Evolutionary conservation across 2,329 filamentous ascomycete genomes (phyloP).

Genomic region (Stenocarpella maydis): DNA sequence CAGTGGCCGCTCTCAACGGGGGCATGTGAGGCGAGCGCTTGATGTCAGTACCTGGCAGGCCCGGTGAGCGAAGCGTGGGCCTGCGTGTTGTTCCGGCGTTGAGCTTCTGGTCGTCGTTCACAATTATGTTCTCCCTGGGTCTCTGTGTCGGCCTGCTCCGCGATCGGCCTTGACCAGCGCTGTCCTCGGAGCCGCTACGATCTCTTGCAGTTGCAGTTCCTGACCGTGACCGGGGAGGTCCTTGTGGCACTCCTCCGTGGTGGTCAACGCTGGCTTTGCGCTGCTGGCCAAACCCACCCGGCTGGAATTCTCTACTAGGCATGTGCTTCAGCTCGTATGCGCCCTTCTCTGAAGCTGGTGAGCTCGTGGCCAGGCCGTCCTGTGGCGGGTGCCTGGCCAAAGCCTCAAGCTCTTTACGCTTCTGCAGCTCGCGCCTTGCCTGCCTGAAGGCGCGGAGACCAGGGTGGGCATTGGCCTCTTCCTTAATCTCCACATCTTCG

Average conservation of each 20-base stretch:
- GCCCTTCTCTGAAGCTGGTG: conserved; percentile 17
- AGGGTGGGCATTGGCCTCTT: conserved; percentile 54
- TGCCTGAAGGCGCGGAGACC: conserved; percentile 66
- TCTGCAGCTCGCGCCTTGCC: conserved; percentile 64
- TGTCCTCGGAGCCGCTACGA: conserved; percentile 64
- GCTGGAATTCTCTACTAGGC: conserved; percentile 54
- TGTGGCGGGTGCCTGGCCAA: conserved; percentile 48
- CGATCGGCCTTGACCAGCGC: conserved; percentile 51
- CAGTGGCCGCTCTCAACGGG: conserved; percentile 49
- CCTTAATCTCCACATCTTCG: conserved; percentile 38
- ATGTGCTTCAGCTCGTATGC: conserved; percentile 41
- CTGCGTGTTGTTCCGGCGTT: conserved; percentile 42
- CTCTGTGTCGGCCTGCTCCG: conserved; percentile 49
- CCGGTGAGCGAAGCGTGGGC: conserved; percentile 52
- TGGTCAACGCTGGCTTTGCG: conserved; percentile 54
- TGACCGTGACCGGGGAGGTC: conserved; percentile 41
- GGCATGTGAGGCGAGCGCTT: conserved; percentile 58
- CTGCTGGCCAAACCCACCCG: conserved; percentile 51
- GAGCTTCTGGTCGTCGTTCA: conserved; percentile 48
- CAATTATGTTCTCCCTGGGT: conserved; percentile 48
- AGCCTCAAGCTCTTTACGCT: conserved; percentile 61
- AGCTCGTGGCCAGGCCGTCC: not conserved
- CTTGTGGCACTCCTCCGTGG: conserved; percentile 40
- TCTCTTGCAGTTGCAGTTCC: conserved; percentile 58
- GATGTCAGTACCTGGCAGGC: conserved; percentile 58